Evolutionary conservation across 345 rosid genomes (phyloP), one percentile per base, ranked within the genome.

Genomic region (Abelmoschus esculentus): DNA sequence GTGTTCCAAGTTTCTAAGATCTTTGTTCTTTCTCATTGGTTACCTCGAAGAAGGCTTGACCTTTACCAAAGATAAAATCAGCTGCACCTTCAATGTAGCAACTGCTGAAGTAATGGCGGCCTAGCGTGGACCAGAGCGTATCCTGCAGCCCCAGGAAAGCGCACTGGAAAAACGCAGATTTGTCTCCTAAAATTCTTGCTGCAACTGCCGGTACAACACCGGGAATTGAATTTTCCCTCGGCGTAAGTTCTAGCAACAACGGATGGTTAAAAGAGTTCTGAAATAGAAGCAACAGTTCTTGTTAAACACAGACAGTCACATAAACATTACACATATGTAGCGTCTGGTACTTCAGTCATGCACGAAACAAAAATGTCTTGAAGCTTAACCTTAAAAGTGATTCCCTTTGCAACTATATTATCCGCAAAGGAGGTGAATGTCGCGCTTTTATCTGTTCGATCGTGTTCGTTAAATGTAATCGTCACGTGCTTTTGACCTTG

Each of bases 121-220:
- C 86, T 58, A 0, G 19, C 36, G 8, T 81, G 71, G 85, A 88
- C 86, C 84, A 89, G 11, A 86, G 4, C 4, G 87, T 85, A 42
- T 89, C 91, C 75, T 89, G 88, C 60, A 89, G 60, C 32, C 90
- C 89, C 67, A 81, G 3, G 62, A 89, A 85, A 26, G 64, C 74
- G 42, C 90, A 84, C 0, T 72, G 61, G 19, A 53, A 79, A 64
- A 86, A 89, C 19, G 87, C 79, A 1, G 86, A 77, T 70, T 84
- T 83, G 40, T 89, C 90, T 0, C 96, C 90, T 32, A 76, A 68
- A 22, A 22, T 22, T 22, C 26, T 22, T 22, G 26, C 26, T 22
- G 26, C 26, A 22, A 22, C 26, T 22, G 91, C 91, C 36, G 77
- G 88, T 57, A 12, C 58, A 19, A 81, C 29, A 0, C n/a, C 1